phyloP scores from a whole-genome alignment of 768 basidiomycete genomes.

The Melanogaster broomeanus region DNA sequence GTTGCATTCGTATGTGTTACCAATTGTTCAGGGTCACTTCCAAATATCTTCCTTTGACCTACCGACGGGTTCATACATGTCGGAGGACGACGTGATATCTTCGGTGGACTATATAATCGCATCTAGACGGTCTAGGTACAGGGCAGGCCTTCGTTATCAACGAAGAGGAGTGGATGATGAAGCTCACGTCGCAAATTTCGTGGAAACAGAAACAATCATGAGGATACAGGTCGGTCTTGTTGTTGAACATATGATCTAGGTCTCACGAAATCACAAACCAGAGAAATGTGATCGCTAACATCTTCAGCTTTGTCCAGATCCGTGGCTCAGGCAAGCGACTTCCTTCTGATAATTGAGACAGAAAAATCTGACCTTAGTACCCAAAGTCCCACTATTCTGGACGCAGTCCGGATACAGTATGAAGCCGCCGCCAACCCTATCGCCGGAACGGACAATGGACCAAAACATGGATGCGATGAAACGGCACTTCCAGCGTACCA shows the following conservation, averaged over 20 bases:
- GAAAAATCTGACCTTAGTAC: conserved; percentile 8
- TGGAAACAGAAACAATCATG: conserved; percentile 91
- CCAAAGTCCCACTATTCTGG: conserved; percentile 88
- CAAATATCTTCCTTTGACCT: conserved; percentile 72
- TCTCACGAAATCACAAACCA: conserved; percentile 28
- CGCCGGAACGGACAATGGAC: conserved; percentile 67
- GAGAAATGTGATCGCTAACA: conserved; percentile 74
- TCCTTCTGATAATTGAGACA: not conserved
- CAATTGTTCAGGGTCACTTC: conserved; percentile 92
- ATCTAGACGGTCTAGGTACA: conserved; percentile 83
- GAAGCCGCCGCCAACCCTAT: conserved; percentile 83
- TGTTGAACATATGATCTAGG: not conserved
- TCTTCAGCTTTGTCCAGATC: conserved; percentile 89
- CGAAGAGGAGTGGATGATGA: conserved; percentile 92
- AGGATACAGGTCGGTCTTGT: conserved; percentile 62
- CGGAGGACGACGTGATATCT: conserved; percentile 39
- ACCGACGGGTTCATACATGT: conserved; percentile 39
- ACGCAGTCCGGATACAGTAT: conserved; percentile 83
- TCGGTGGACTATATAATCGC: conserved; percentile 78
- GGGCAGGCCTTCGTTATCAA: conserved; percentile 94
- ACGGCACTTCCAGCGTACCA: conserved; percentile 70
- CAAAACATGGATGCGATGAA: conserved; percentile 72
- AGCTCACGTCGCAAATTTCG: conserved; percentile 93
- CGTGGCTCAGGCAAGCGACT: conserved; percentile 78
- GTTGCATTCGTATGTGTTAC: conserved; percentile 84